Base-by-base conservation (phyloP, 495 filamentous ascomycete species). In the Penicillium mononematosum region DNA sequence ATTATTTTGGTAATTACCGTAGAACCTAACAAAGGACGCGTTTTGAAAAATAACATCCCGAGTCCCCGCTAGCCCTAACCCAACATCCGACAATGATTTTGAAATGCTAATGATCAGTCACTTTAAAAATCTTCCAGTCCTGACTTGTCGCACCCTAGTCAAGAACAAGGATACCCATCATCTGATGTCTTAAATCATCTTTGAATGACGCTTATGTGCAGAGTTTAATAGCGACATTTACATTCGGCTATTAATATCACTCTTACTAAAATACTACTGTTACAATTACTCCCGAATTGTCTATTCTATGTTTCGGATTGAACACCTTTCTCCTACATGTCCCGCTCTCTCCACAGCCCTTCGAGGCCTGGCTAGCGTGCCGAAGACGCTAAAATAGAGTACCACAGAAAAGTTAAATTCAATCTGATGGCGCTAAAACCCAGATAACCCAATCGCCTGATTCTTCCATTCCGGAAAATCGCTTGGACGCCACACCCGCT, bases 401-500 rank as follows among this genome's bases (percentile, higher is more conserved):
- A 25, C 9, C 20, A 56, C 12, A 27, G 4, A 20, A 8, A 24
- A 38, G 12, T 17, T 25, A 27, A 27, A 32, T 4, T 2, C 22
- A 24, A 24, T 24, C 10, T 8, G 48, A 39, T 51, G 19, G 27
- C 16, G 41, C 5, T 41, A 44, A 2, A 0, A 46, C 31, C n/a
- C 11, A 34, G 51, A 59, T 36, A 59, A 59, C 56, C 60, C 60
- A 56, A 62, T 62, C 56, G 60, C 51, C 20, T 51, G 56, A 51
- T 52, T 59, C 27, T 58, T 32, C 58, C 55, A 7, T 54, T 46
- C 45, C 51, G 47, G 47, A 10, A 27, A 47, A 24, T 47, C 32
- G 50, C 44, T 43, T 31, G 50, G 22, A 50, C 60, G 60, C 60
- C 60, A 62, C 60, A 62, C 39, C 60, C 60, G 59, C 48, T 39